Evolutionary conservation across 2,329 filamentous ascomycete genomes (phyloP).

Genomic region (Penicillium decumbens): DNA sequence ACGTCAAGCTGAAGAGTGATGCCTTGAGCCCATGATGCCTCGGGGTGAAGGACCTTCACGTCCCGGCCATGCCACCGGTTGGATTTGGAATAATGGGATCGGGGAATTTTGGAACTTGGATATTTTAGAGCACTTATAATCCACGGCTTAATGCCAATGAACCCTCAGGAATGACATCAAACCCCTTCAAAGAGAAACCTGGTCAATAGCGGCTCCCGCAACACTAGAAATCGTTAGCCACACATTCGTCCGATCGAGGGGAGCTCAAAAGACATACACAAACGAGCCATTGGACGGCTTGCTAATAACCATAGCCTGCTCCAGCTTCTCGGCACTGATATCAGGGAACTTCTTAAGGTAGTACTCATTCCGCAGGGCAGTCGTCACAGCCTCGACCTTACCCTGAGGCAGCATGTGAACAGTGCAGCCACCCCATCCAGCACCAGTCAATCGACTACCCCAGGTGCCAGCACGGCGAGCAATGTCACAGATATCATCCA

Average conservation of each 20-base stretch:
- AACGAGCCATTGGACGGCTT: constrained; percentile 57
- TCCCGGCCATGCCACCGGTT: neutral
- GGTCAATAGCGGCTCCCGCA: constrained; percentile 36
- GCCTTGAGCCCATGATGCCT: neutral
- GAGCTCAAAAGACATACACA: constrained; percentile 30
- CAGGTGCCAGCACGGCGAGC: constrained; percentile 73
- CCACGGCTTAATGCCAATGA: neutral
- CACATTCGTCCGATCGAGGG: neutral
- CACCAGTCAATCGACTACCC: constrained; percentile 82
- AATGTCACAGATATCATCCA: constrained; percentile 82
- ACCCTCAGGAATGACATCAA: neutral
- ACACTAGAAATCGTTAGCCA: constrained; percentile 28
- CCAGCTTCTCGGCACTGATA: constrained; percentile 66
- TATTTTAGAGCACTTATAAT: neutral
- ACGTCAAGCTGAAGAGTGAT: neutral
- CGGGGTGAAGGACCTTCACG: too few species aligned
- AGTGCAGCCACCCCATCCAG: constrained; percentile 94
- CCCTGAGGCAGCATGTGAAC: constrained; percentile 86
- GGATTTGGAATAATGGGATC: neutral
- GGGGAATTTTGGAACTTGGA: neutral
- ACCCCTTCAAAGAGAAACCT: constrained; percentile 25
- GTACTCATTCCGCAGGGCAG: constrained; percentile 75
- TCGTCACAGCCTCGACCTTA: constrained; percentile 71
- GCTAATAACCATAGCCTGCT: constrained; percentile 80
- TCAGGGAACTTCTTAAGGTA: constrained; percentile 67